Base-by-base conservation (phyloP, 2,329 filamentous ascomycete genomes). In the Chaetomiaceae sp. region DNA sequence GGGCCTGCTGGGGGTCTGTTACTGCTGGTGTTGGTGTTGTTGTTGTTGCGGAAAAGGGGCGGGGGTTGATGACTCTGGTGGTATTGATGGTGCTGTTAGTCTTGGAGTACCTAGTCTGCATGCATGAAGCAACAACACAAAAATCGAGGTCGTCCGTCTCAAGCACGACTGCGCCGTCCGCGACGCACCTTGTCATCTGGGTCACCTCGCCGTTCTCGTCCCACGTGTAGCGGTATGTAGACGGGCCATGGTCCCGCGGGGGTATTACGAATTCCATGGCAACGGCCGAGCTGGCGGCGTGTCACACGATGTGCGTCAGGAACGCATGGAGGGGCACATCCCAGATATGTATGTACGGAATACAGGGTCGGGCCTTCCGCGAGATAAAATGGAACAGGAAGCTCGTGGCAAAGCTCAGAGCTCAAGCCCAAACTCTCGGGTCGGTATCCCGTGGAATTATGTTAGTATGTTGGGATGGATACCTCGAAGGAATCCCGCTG, bases 201-300 rank as follows among this genome's bases (percentile, higher is more conserved):
- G 51, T 54, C 27, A 63, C 62, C 44, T 62, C 61, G 9, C 62
- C 62, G 33, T 62, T 59, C 44, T 63, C 63, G 43, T 64, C 61
- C 63, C 60, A 65, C 5, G 54, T 58, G 31, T 63, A 62, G 41
- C 58, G 56, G 46, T 58, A 62, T 21, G 60, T 59, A 17, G 57
- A 56, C 33, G 52, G 49, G n/a, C 58, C 60, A 52, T 63, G 59
- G 49, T 60, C 61, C 41, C 62, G 53, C 4, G 62, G 59, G 21
- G 62, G 62, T 50, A 63, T 62, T 45, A 60, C 57, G 44, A 58
- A 57, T 54, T 65, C 64, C 64, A 65, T 66, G 46, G 51, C 58
- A 55, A 40, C 45, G 35, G 44, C 48, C 40, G 43, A 44, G 37
- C 40, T 30, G 23, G 35, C 21, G 21, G 25, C 17, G 13, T n/a